A percentile compares a stretch with the other conserved stretches of the same genome.
These are phyloP conservation scores for Euphrasia arctica DNA, from an alignment of 305 asterid species.

Conservation along the genomic window DNA sequence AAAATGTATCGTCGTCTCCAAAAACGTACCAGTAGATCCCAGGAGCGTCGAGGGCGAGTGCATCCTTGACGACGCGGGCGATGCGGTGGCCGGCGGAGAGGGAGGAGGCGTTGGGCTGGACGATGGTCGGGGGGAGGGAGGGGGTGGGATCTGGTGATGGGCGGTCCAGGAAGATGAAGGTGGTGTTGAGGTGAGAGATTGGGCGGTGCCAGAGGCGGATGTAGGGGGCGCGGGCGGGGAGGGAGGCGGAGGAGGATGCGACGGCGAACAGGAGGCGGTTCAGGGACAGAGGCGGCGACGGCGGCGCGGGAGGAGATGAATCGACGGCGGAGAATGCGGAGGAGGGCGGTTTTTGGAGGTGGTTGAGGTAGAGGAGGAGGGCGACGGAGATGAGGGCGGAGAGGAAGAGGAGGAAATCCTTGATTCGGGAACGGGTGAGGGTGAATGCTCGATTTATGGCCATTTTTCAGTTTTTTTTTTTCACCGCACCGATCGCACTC, in stretches of 20 bases:
- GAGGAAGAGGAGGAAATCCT: constrained; percentile 54
- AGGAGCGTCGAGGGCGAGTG: constrained; percentile 40
- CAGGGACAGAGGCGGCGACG: constrained; percentile 33
- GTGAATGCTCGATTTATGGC: constrained; percentile 28
- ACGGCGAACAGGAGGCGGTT: constrained; percentile 49
- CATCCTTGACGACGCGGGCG: constrained; percentile 60
- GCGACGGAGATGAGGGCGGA: constrained; percentile 47
- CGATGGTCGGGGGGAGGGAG: constrained; percentile 41
- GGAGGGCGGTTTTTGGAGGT: constrained; percentile 31
- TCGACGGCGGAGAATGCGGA: constrained; percentile 28
- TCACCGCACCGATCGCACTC: constrained; percentile 6
- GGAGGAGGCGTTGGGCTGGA: constrained; percentile 42
- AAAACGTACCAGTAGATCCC: constrained; percentile 63
- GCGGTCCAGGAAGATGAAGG: constrained; percentile 59
- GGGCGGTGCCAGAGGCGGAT: constrained; percentile 67
- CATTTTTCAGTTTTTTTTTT: constrained; percentile 31
- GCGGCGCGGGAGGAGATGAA: constrained; percentile 18
- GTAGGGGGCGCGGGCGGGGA: constrained; percentile 52
- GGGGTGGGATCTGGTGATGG: constrained; percentile 30
- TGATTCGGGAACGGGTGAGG: constrained; percentile 42
- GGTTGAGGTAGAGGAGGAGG: constrained; percentile 50
- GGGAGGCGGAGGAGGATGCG: constrained; percentile 58
- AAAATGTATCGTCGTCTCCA: constrained; percentile 75
- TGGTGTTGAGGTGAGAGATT: constrained; percentile 48
- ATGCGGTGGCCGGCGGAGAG: constrained; percentile 61